Evolutionary conservation across 441 rosid species (phyloP).

Genomic region (Flueggea neowawraea): DNA sequence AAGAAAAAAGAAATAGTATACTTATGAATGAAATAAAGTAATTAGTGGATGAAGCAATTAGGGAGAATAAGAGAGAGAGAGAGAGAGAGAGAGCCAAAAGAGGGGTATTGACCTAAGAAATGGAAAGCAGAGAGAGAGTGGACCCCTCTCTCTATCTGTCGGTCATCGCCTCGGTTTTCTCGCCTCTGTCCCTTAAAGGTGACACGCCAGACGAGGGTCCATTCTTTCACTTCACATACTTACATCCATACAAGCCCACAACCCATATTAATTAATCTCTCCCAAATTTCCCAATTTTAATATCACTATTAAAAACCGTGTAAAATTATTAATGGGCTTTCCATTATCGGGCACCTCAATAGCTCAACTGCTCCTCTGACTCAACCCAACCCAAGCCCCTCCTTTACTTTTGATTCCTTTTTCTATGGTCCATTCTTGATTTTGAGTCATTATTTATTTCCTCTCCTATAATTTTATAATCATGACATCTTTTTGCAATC

Average conservation of each 20-base stretch:
- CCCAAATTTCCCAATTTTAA: too few species aligned
- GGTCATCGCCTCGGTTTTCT: conserved; percentile 37
- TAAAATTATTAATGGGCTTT: conserved; percentile 29
- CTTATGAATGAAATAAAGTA: too few species aligned
- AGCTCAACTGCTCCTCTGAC: conserved; percentile 89
- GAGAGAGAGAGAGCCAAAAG: too few species aligned
- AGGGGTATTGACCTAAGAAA: conserved; percentile 5
- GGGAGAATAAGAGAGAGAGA: too few species aligned
- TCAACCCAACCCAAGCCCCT: conserved; percentile 47
- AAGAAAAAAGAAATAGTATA: too few species aligned
- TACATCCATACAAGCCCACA: too few species aligned
- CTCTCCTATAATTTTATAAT: neutral
- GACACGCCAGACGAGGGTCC: conserved; percentile 56
- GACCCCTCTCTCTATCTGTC: conserved; percentile 26
- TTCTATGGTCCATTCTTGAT: conserved; percentile 30
- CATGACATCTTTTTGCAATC: neutral
- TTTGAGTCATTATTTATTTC: neutral
- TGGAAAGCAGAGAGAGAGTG: conserved; percentile 10
- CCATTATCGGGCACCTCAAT: conserved; percentile 71
- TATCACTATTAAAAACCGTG: too few species aligned
- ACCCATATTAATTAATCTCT: too few species aligned
- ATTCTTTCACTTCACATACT: neutral
- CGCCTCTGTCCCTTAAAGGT: conserved; percentile 29
- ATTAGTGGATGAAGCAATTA: too few species aligned
- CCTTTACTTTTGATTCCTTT: conserved; percentile 57